phyloP scores from a whole-genome alignment of 805 yeast species.

The Starmera caribaea region DNA sequence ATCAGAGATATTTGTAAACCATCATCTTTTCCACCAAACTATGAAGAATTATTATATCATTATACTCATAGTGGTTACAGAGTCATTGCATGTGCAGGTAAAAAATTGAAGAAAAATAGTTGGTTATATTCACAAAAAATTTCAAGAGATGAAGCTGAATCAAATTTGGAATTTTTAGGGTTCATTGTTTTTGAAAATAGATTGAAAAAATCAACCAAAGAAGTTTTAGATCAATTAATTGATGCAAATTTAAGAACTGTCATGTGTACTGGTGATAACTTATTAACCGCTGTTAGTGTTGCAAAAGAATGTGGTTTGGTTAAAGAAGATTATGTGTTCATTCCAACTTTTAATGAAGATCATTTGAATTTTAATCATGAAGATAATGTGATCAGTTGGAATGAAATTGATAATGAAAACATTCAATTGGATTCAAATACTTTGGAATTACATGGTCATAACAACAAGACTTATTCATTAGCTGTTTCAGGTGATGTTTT shows the following conservation, averaged over 20 bases:
- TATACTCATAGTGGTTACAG: conserved; percentile 93
- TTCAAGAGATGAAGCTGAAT: conserved; percentile 59
- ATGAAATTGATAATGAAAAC: conserved; percentile 52
- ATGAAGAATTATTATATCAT: conserved; percentile 60
- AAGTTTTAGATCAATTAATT: conserved; percentile 48
- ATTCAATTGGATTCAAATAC: conserved; percentile 55
- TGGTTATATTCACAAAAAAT: conserved; percentile 41
- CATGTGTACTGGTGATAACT: conserved; percentile 98
- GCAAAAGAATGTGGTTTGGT: conserved; percentile 76
- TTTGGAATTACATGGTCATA: conserved; percentile 33
- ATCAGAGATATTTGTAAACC: conserved; percentile 70
- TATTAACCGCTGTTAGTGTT: conserved; percentile 89
- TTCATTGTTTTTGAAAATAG: conserved; percentile 90
- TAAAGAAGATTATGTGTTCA: conserved; percentile 37
- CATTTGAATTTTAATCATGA: conserved; percentile 54
- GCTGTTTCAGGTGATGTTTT: conserved; percentile 94
- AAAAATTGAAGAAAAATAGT: conserved; percentile 32
- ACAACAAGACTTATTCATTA: conserved; percentile 41
- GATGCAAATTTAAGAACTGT: conserved; percentile 71
- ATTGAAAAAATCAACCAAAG: conserved; percentile 58
- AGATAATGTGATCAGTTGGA: conserved; percentile 52
- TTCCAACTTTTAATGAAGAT: conserved; percentile 47
- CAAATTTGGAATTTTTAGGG: conserved; percentile 66
- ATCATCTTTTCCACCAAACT: conserved; percentile 64
- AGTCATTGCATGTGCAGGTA: conserved; percentile 89